Base-by-base conservation (phyloP, 495 filamentous ascomycete species). In the Aspergillus avenaceus region DNA sequence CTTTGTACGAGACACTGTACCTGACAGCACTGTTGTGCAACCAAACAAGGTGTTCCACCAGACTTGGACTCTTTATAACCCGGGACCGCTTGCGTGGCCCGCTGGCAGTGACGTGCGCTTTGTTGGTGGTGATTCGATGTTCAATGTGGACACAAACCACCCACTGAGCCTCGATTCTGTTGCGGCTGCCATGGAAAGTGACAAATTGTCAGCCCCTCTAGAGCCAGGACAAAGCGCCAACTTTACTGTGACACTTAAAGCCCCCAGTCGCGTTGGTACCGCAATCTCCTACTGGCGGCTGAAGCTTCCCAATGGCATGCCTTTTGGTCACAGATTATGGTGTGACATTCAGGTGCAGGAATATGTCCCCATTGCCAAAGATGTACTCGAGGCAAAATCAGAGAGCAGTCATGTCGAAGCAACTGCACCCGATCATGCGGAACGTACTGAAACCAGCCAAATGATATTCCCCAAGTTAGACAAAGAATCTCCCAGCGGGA, bases 391-490 rank as follows among this genome's bases (percentile, higher is more conserved):
- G 7, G 12, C 21, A 7, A 21, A 38, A 1, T 5, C 14, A 9
- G 16, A 38, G 34, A 18, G 34, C 1, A 18, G 14, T n/a, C n/a
- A n/a, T n/a, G n/a, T n/a, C n/a, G n/a, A n/a, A n/a, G n/a, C n/a
- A n/a, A n/a, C n/a, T n/a, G n/a, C n/a, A n/a, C n/a, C n/a, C 8
- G 3, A 13, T 16, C 5, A 6, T 6, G 9, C 42, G 14, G 46
- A n/a, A n/a, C 46, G 14, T 31, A 54, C 61, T 16, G 66, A 77
- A 44, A 86, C n/a, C n/a, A n/a, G 85, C 65, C 79, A 84, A 49
- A 96, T 97, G 89, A 90, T 97, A 60, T 97, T 98, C 82, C 95
- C 95, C 52, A 92, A 86, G 69, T 81, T 98, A 16, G 90, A 93
- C 52, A 96, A 96, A 69, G 93, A 97, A 67, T 95, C 90, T 14